phyloP scores from a whole-genome alignment of 1,284 basidiomycete genomes.

The Leccinum proliferum region DNA sequence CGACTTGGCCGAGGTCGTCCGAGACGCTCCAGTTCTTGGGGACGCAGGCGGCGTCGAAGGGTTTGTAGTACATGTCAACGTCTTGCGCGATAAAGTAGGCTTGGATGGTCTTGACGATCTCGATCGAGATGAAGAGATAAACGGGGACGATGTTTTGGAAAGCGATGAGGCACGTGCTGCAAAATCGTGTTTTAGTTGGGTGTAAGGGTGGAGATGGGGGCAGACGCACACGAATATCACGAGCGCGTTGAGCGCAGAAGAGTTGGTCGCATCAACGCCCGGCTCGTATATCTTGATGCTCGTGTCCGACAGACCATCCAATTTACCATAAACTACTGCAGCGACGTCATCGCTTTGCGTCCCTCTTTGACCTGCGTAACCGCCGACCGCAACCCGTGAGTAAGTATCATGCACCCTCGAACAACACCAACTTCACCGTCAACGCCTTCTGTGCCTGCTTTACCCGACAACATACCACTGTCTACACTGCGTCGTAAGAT shows the following conservation, averaged over 20 bases:
- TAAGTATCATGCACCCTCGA: background rate
- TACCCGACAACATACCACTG: conserved; percentile 96
- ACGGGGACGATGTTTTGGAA: conserved; percentile 99
- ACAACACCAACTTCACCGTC: conserved; percentile 82
- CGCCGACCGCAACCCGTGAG: conserved; percentile 2
- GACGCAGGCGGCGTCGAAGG: conserved; percentile 83
- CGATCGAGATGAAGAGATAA: conserved; percentile 96
- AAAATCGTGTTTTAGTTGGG: background rate
- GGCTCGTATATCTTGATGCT: conserved; percentile 74
- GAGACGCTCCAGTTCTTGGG: conserved; percentile 99
- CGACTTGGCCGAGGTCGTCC: conserved; percentile 96
- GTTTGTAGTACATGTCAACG: conserved; percentile 93
- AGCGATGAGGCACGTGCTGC: conserved; percentile 80
- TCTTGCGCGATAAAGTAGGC: conserved; percentile 98
- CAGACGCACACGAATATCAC: conserved; percentile 83
- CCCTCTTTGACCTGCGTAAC: conserved; percentile 82
- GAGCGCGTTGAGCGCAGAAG: conserved; percentile 69
- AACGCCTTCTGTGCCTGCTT: conserved; percentile 95
- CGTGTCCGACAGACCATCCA: conserved; percentile 57
- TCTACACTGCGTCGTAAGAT: conserved; percentile 92
- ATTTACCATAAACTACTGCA: conserved; percentile 72
- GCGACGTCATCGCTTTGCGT: conserved; percentile 89
- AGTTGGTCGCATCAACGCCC: conserved; percentile 57
- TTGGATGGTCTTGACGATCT: conserved; percentile 97
- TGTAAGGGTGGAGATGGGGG: background rate